Evolutionary conservation across 2,329 filamentous ascomycete species (phyloP).

Genomic region (Apiospora rasikravindrae): DNA sequence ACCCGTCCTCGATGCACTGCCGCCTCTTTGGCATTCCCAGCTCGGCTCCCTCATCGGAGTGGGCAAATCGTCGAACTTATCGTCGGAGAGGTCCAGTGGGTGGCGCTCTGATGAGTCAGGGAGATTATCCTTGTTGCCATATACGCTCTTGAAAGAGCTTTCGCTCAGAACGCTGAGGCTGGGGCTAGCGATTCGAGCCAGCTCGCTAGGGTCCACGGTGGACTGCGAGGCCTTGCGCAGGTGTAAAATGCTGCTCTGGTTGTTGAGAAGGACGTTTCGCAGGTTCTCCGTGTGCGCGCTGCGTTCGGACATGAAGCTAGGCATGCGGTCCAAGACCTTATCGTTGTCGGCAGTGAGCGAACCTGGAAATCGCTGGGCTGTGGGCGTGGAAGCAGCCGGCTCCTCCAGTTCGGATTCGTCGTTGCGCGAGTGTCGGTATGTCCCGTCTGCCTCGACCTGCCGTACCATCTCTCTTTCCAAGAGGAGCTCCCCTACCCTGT

Average conservation of each 20-base stretch:
- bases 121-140: constrained; percentile 50
- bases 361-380: not conserved
- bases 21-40: constrained; percentile 30
- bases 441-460: constrained; percentile 51
- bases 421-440: constrained; percentile 38
- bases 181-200: constrained; percentile 57
- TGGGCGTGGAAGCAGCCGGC: not conserved
- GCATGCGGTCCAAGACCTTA: constrained; percentile 60
- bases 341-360: constrained; percentile 32
- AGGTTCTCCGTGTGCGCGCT: constrained; percentile 66
- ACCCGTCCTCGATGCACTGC: constrained; percentile 29
- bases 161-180: constrained; percentile 69
- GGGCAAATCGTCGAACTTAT: constrained; percentile 29
- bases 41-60: constrained; percentile 28
- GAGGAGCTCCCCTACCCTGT: constrained; percentile 58
- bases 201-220: constrained; percentile 42
- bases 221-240: constrained; percentile 54
- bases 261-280: constrained; percentile 62
- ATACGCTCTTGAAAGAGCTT: constrained; percentile 70
- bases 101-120: constrained; percentile 27
- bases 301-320: constrained; percentile 67
- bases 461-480: constrained; percentile 60
- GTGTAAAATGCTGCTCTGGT: constrained; percentile 53
- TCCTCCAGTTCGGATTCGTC: constrained; percentile 26
- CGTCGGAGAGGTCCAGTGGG: constrained; percentile 30